These are phyloP conservation scores for Rickenella mellea DNA, from an alignment of 768 basidiomycete species.

Conservation along the genomic window DNA sequence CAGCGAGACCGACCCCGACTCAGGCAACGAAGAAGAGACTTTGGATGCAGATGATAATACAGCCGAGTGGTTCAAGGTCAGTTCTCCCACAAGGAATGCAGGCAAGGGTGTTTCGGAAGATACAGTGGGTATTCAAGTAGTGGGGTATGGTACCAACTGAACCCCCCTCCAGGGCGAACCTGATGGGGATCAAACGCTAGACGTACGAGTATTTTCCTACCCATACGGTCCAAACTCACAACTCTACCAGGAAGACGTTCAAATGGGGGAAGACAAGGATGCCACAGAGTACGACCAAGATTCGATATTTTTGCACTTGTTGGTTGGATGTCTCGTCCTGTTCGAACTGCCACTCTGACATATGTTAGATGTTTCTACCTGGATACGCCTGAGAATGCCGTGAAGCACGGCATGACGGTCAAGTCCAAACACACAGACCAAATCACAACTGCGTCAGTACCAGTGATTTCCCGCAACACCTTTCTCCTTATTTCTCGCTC, in stretches of 20 bases:
- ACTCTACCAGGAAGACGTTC: conserved; percentile 32
- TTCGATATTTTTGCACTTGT: conserved; percentile 79
- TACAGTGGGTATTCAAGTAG: conserved; percentile 1
- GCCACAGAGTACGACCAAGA: conserved; percentile 75
- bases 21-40: conserved; percentile 51
- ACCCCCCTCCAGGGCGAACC: no score
- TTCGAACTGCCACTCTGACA: conserved; percentile 3
- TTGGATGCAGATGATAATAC: conserved; percentile 20
- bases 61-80: conserved; percentile 32
- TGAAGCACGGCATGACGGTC: conserved; percentile 48
- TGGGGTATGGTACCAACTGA: no score
- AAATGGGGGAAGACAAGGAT: conserved; percentile 63
- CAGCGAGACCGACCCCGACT: conserved; percentile 58
- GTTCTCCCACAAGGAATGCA: neutral
- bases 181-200: conserved; percentile 2
- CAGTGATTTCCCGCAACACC: neutral
- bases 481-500: neutral
- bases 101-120: conserved; percentile 1
- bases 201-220: neutral
- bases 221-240: neutral
- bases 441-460: conserved; percentile 43
- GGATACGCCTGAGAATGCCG: conserved; percentile 71
- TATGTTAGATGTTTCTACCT: conserved; percentile 72
- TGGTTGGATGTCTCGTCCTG: conserved; percentile 16
- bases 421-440: conserved; percentile 42